Evolutionary conservation across 176 grass and related monocot genomes (phyloP).

Genomic region (Avena eriantha): DNA sequence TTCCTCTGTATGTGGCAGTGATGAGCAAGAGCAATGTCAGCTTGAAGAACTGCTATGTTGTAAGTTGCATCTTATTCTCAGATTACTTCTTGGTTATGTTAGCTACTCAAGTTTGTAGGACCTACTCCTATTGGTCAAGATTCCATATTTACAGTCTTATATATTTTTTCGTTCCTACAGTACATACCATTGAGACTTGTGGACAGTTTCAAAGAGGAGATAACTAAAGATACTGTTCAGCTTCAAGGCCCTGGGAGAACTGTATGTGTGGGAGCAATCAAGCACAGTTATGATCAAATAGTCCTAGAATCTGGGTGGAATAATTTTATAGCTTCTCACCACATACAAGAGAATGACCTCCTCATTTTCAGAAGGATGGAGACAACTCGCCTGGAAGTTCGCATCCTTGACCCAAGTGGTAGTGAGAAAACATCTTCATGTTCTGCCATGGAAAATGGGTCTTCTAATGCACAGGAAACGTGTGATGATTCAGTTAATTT

Average conservation of each 20-base stretch:
- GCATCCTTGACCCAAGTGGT: constrained; percentile 21
- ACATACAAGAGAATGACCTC: constrained; percentile 13
- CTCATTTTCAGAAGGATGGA: not conserved
- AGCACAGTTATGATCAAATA: not conserved
- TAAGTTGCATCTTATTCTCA: not conserved
- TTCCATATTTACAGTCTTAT: not conserved
- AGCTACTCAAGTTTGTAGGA: not conserved
- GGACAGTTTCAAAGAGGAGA: not conserved
- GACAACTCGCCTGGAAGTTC: not conserved
- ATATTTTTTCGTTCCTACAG: not conserved
- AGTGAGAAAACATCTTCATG: not conserved
- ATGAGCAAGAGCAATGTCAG: not conserved
- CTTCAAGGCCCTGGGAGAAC: not conserved
- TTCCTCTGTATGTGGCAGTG: not conserved
- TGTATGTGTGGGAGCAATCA: constrained; percentile 1
- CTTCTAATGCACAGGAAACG: not conserved
- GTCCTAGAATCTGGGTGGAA: not conserved
- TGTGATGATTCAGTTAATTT: not conserved
- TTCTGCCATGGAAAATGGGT: not conserved
- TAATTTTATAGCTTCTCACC: not conserved
- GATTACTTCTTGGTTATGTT: not conserved
- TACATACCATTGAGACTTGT: not conserved
- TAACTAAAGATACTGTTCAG: not conserved
- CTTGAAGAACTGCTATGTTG: not conserved
- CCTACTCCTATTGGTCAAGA: not conserved